Percentiles rank a stretch among this genome's conserved stretches.
Evolutionary conservation across 768 basidiomycete genomes (phyloP).

Genomic region (Pleurotus pulmonarius): DNA sequence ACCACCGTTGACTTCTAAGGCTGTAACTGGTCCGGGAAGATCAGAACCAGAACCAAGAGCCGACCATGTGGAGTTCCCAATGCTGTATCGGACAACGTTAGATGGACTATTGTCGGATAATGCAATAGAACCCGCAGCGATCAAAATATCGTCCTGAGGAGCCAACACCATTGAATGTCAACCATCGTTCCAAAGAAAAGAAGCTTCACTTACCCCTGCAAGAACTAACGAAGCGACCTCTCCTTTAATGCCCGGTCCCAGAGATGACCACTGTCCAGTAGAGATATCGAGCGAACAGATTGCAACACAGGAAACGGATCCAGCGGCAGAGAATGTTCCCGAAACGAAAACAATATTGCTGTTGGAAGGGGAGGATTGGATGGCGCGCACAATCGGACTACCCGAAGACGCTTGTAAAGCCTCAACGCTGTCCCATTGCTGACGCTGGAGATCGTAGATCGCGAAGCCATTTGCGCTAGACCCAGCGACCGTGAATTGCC

Average conservation of each 20-base stretch:
- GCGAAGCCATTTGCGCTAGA: constrained; percentile 65
- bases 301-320: constrained; percentile 66
- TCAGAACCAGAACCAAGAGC: constrained; percentile 54
- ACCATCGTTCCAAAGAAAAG: not conserved
- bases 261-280: constrained; percentile 72
- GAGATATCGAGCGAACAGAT: constrained; percentile 74
- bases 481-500: constrained; percentile 69
- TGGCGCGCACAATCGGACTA: constrained; percentile 64
- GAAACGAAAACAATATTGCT: constrained; percentile 71
- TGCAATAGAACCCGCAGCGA: constrained; percentile 79
- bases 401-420: constrained; percentile 56
- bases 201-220: constrained; percentile 61
- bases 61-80: constrained; percentile 74
- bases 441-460: constrained; percentile 68
- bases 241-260: constrained; percentile 80
- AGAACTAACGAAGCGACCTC: constrained; percentile 76
- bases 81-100: constrained; percentile 72
- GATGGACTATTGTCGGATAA: constrained; percentile 59
- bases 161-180: constrained; percentile 31
- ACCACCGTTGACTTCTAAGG: constrained; percentile 77
- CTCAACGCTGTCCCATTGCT: constrained; percentile 64
- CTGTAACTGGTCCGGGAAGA: constrained; percentile 88
- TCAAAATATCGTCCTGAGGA: constrained; percentile 56
- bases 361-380: constrained; percentile 60
- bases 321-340: constrained; percentile 83